phyloP scores from a whole-genome alignment of 306 rosid species.

The Carpinus viminea region DNA sequence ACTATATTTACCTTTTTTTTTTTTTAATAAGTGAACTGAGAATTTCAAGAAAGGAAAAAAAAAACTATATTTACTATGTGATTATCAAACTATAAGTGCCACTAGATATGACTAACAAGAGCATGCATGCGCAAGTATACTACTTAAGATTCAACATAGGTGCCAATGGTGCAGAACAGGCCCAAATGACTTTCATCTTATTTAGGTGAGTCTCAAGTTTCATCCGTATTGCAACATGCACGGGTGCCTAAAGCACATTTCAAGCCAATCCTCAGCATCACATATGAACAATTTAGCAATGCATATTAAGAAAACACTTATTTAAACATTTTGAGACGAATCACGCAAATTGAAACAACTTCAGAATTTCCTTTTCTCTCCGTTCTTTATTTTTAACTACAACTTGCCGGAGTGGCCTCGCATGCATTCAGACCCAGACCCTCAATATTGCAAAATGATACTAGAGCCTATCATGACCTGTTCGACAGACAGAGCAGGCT shows the following conservation, averaged over 20 bases:
- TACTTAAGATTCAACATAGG: neutral
- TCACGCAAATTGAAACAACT: neutral
- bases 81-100: neutral
- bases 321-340: neutral
- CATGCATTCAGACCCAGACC: neutral
- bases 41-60: too few relatives aligned
- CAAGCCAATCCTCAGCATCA: neutral
- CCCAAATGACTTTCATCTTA: neutral
- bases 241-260: neutral
- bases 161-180: neutral
- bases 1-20: too few relatives aligned
- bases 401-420: neutral
- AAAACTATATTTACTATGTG: neutral
- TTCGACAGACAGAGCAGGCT: neutral
- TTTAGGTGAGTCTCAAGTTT: neutral
- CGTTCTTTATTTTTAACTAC: neutral
- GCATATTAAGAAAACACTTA: neutral
- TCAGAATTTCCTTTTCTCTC: neutral
- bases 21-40: too few relatives aligned
- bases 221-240: neutral
- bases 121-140: neutral
- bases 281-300: neutral
- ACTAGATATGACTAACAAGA: neutral
- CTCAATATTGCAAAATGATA: neutral
- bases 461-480: neutral